These are phyloP conservation scores for Oryza glumipatula DNA, from an alignment of 176 grass and related monocot genomes.

Conservation along the genomic window DNA sequence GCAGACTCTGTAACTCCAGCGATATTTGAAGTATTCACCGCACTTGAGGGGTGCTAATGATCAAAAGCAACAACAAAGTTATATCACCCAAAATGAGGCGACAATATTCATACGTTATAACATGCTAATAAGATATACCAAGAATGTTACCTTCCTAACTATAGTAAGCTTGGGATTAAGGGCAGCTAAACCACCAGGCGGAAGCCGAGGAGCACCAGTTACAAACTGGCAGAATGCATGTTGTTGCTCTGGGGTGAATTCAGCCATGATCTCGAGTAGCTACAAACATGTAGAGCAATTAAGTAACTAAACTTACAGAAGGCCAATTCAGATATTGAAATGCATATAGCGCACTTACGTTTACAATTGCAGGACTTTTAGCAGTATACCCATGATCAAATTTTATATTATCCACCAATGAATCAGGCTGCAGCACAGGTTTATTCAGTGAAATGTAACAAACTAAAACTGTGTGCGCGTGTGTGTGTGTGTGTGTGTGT, in stretches of 20 bases:
- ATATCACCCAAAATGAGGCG: not conserved
- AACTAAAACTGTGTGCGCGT: not conserved
- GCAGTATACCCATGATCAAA: conserved; percentile 94
- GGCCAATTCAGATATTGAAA: not conserved
- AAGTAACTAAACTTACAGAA: conserved; percentile 18
- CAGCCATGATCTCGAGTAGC: conserved; percentile 84
- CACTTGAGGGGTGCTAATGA: conserved; percentile 72
- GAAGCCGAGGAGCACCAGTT: conserved; percentile 90
- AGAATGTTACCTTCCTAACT: conserved; percentile 78
- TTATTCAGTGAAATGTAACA: conserved; percentile 17
- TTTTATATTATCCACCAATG: conserved; percentile 82
- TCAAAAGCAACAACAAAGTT: conserved; percentile 15
- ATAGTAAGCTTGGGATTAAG: conserved; percentile 88
- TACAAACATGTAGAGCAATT: conserved; percentile 43
- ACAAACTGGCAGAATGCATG: conserved; percentile 95
- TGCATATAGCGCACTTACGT: conserved; percentile 53
- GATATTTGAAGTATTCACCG: conserved; percentile 52
- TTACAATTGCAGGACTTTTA: conserved; percentile 71
- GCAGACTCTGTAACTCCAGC: conserved; percentile 57
- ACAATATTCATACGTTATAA: not conserved
- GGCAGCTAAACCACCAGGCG: conserved; percentile 88
- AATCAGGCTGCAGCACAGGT: conserved; percentile 50
- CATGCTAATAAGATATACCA: not conserved
- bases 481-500: not conserved
- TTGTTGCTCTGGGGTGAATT: conserved; percentile 80